These are phyloP conservation scores for Pulveroboletus sp. DNA, from an alignment of 768 basidiomycete species.

Conservation along the genomic window DNA sequence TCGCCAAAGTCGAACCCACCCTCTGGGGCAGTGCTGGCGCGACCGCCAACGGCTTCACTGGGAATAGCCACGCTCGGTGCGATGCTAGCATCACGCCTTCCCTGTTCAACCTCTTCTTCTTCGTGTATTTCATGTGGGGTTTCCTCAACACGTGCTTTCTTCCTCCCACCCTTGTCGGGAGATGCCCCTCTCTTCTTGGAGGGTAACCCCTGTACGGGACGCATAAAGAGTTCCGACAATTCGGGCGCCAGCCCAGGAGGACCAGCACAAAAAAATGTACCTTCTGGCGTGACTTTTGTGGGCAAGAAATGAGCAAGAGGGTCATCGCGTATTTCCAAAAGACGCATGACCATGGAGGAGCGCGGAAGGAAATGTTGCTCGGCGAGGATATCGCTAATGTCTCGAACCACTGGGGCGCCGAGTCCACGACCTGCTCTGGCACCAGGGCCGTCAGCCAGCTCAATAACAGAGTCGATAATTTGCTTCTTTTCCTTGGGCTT, in stretches of 20 bases:
- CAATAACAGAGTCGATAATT: constrained; percentile 88
- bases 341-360: constrained; percentile 80
- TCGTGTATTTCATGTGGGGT: constrained; percentile 41
- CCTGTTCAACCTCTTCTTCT: constrained; percentile 67
- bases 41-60: constrained; percentile 53
- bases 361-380: constrained; percentile 85
- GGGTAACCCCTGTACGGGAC: constrained; percentile 53
- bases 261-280: constrained; percentile 76
- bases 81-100: constrained; percentile 62
- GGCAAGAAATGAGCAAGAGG: constrained; percentile 86
- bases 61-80: constrained; percentile 60
- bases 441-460: constrained; percentile 67
- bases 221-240: constrained; percentile 80
- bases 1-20: constrained; percentile 63
- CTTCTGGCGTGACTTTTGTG: constrained; percentile 67
- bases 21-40: constrained; percentile 53
- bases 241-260: constrained; percentile 84
- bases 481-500: constrained; percentile 77
- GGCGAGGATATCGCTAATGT: constrained; percentile 69
- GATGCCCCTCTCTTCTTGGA: constrained; percentile 60
- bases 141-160: constrained; percentile 57
- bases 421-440: constrained; percentile 55
- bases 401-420: constrained; percentile 50
- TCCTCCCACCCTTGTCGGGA: constrained; percentile 54
- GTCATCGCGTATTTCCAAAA: constrained; percentile 82